These are phyloP conservation scores for Linum lewisii DNA, from an alignment of 345 rosid species.

Conservation along the genomic window DNA sequence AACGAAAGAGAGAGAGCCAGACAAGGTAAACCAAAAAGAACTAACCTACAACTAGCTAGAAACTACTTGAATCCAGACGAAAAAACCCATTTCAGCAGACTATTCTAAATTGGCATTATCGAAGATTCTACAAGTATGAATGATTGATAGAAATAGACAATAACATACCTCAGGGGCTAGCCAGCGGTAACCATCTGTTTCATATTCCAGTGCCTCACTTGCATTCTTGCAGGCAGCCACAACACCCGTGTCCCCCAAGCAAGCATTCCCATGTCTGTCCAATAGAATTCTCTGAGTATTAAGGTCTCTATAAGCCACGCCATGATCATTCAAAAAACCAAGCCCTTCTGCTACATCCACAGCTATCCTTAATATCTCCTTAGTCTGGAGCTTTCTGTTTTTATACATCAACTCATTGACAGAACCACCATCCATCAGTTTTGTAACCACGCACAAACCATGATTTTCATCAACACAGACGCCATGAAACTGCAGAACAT, in stretches of 20 bases:
- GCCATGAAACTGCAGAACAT: constrained; percentile 69
- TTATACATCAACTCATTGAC: constrained; percentile 62
- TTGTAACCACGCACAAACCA: constrained; percentile 81
- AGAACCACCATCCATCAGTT: constrained; percentile 91
- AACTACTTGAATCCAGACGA: neutral
- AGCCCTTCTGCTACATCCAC: constrained; percentile 73
- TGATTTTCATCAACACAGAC: constrained; percentile 82
- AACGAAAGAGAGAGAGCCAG: neutral
- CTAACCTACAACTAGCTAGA: neutral
- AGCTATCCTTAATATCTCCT: constrained; percentile 68
- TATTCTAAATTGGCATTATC: neutral
- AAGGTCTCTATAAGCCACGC: constrained; percentile 69
- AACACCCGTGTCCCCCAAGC: constrained; percentile 84
- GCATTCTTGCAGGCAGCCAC: constrained; percentile 79
- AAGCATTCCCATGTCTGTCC: constrained; percentile 79
- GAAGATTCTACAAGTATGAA: neutral
- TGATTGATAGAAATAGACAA: too few species aligned
- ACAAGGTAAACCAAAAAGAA: neutral
- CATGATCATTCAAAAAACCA: constrained; percentile 78
- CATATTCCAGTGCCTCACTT: constrained; percentile 82
- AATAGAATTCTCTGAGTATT: constrained; percentile 66
- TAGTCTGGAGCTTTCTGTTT: constrained; percentile 70
- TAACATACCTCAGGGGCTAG: constrained; percentile 89
- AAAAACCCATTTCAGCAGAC: neutral
- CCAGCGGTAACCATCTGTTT: constrained; percentile 98